Conservation (phyloP, 2,329 filamentous ascomycete genomes). For the Drechslerella stenobrocha region DNA sequence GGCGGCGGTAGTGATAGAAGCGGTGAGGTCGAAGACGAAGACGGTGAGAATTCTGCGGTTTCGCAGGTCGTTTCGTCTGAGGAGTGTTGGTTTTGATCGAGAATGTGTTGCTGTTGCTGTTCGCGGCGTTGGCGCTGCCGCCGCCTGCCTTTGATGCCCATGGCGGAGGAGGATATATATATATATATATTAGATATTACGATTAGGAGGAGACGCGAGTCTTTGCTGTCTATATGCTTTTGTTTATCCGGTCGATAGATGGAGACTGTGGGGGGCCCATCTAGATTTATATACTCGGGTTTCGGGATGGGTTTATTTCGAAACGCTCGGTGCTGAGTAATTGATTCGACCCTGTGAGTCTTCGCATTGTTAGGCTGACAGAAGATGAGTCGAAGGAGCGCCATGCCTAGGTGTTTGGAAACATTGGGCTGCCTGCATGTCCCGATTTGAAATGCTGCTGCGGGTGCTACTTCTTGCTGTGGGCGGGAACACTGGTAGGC, state of each 20-base stretch:
- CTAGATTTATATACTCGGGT: not conserved
- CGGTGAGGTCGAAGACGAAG: conserved; percentile 1
- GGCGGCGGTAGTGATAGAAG: not conserved
- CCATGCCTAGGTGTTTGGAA: no score
- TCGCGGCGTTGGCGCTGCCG: conserved; percentile 36
- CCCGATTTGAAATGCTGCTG: conserved; percentile 4
- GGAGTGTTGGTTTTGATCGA: not conserved
- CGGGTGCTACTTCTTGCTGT: not conserved
- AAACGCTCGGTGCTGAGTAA: not conserved
- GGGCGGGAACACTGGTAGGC: not conserved
- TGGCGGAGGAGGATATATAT: conserved; percentile 2
- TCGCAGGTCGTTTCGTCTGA: not conserved
- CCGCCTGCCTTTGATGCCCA: conserved; percentile 44
- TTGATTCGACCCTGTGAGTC: not conserved
- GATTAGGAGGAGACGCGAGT: no score
- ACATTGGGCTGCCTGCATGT: no score
- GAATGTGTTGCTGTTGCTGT: conserved; percentile 31
- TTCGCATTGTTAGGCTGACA: not conserved
- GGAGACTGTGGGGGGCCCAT: no score
- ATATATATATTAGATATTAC: conserved; percentile 22
- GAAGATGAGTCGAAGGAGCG: not conserved
- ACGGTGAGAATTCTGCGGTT: conserved; percentile 27
- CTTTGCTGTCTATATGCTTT: not conserved
- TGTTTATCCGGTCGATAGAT: no score
- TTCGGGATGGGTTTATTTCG: not conserved